Evolutionary conservation across 805 yeast genomes (phyloP).

Genomic region (Monosporozyma aquatica): DNA sequence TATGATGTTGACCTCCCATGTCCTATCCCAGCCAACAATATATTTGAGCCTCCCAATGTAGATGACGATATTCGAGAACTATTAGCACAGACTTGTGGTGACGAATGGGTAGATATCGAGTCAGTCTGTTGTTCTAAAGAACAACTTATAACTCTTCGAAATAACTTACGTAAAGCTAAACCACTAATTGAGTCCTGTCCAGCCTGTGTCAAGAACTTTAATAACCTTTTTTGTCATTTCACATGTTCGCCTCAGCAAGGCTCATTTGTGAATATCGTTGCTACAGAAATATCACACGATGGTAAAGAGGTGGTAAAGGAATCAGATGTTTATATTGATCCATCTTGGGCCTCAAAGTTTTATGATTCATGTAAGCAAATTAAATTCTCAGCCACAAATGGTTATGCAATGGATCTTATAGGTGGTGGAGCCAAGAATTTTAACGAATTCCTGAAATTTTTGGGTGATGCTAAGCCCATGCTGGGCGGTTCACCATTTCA

Average conservation of each 20-base stretch:
- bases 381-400: slow-evolving; percentile 90
- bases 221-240: slow-evolving; percentile 74
- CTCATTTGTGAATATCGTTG: slow-evolving; percentile 58
- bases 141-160: slow-evolving; percentile 49
- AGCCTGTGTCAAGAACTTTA: slow-evolving; percentile 82
- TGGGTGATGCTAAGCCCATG: slow-evolving; percentile 90
- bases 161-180: slow-evolving; percentile 64
- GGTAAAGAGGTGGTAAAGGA: slow-evolving; percentile 62
- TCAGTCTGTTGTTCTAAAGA: slow-evolving; percentile 61
- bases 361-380: slow-evolving; percentile 82
- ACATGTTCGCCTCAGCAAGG: slow-evolving; percentile 86
- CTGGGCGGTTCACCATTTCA: slow-evolving; percentile 96
- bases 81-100: slow-evolving; percentile 62
- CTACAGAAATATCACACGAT: slow-evolving; percentile 31
- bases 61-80: slow-evolving; percentile 35
- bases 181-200: slow-evolving; percentile 84
- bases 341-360: slow-evolving; percentile 51
- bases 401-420: slow-evolving; percentile 90
- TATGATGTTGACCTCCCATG: slow-evolving; percentile 81
- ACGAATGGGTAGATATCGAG: slow-evolving; percentile 42
- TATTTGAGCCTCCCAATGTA: slow-evolving; percentile 32
- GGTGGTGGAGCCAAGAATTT: slow-evolving; percentile 93
- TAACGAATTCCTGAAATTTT: slow-evolving; percentile 65
- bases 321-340: slow-evolving; percentile 52
- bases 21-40: slow-evolving; percentile 46